Evolutionary conservation across 2,329 filamentous ascomycete species (phyloP).

Genomic region (Phyllosticta citriasiana): DNA sequence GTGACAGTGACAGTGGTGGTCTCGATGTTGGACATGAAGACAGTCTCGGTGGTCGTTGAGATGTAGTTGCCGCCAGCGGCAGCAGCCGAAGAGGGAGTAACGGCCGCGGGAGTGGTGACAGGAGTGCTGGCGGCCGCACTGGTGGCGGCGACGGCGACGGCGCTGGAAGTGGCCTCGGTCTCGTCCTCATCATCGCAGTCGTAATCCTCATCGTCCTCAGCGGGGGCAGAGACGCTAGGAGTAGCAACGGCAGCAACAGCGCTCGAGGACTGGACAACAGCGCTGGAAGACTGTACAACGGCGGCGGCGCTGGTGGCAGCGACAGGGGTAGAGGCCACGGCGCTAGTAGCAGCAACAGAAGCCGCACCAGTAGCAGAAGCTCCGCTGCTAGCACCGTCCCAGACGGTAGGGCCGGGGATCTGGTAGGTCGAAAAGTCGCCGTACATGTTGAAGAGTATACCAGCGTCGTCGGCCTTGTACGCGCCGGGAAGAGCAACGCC

Average conservation of each 20-base stretch:
- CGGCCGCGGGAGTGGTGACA: conserved; percentile 3
- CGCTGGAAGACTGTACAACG: conserved; percentile 13
- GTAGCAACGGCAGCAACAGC: conserved; percentile 9
- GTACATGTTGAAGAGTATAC: conserved; percentile 36
- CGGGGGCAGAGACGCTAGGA: neutral
- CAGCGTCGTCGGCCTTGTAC: conserved; percentile 30
- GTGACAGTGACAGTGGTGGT: conserved; percentile 16
- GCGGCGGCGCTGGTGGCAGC: conserved; percentile 10
- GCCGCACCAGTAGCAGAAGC: conserved; percentile 9
- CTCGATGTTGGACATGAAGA: conserved; percentile 16
- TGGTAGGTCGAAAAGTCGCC: conserved; percentile 26
- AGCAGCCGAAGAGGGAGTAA: conserved; percentile 12
- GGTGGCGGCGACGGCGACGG: conserved; percentile 8
- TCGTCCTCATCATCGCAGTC: conserved; percentile 13
- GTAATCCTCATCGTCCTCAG: neutral
- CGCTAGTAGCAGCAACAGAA: conserved; percentile 15
- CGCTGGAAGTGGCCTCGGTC: conserved; percentile 10
- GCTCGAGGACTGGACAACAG: conserved; percentile 12
- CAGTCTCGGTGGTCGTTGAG: neutral
- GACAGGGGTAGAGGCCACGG: conserved; percentile 12
- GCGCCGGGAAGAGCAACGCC: conserved; percentile 38
- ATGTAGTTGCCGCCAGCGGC: conserved; percentile 7
- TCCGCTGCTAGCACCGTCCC: conserved; percentile 19
- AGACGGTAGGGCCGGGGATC: conserved; percentile 35
- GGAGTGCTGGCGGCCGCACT: conserved; percentile 11